Base-by-base conservation (phyloP, 768 basidiomycete genomes). In the Pleurotus cornucopiae region DNA sequence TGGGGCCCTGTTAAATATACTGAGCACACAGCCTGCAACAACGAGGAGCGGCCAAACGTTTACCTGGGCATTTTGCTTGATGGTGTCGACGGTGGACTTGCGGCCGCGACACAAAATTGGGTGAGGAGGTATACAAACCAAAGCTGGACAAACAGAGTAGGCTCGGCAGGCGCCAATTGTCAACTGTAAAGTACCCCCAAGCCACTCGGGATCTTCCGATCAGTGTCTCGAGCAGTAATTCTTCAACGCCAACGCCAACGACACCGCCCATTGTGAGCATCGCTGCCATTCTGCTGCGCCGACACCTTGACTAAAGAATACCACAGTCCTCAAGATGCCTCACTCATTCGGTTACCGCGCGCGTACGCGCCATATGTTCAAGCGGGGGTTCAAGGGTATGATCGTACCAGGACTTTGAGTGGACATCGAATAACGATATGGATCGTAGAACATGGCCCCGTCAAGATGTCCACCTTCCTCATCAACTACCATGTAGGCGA, bases 291-390 rank as follows among this genome's bases (percentile, higher is more conserved):
- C 38, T 44, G 14, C 39, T 59, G 37, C 55, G 23, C 30, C 21
- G 39, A 53, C 2, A 21, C 20, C 4, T 53, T 7, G 26, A 18
- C 18, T 25, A 53, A 53, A 21, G 44, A 14, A 7, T 58, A 54
- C 61, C 41, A 58, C 66, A 87, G 80, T 62, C 78, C 71, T 81
- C 84, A 85, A 86, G 73, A 98, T 99, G 96, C 96, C 96, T 81
- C 94, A 98, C 92, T 98, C 96, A 57, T 99, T 88, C 85, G 96
- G 96, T 92, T 92, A 95, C 82, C 89, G 96, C 73, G 96, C 96
- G 90, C 94, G 96, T 67, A 98, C 96, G 88, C 94, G 96, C 87
- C 81, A 95, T 80, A 97, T 98, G 95, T 98, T 99, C 91, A 94
- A 91, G 86, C 83, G 91, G 80, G 89, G 87, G 69, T 98, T 98